These are phyloP conservation scores for Hymenoscyphus repandus DNA, from an alignment of 2,329 filamentous ascomycete genomes.

Conservation along the genomic window DNA sequence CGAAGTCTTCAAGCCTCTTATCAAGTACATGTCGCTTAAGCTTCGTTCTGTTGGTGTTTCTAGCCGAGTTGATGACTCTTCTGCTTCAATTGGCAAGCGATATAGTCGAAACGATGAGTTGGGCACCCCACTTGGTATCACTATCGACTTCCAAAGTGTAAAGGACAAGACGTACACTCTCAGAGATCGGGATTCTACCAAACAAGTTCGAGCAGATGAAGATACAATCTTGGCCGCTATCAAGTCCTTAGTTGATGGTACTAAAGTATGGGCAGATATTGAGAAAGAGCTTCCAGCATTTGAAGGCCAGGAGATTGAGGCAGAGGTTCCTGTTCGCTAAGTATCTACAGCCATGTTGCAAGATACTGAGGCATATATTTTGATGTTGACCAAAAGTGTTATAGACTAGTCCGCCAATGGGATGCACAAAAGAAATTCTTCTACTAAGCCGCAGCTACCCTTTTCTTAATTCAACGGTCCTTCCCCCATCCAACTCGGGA, in stretches of 20 bases:
- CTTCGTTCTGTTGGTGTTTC: slow-evolving; percentile 74
- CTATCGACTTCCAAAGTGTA: slow-evolving; percentile 91
- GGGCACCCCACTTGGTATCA: slow-evolving; percentile 89
- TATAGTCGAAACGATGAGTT: slow-evolving; percentile 95
- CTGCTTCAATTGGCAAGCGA: slow-evolving; percentile 88
- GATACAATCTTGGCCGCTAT: slow-evolving; percentile 75
- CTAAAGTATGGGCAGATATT: slow-evolving; percentile 62
- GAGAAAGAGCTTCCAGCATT: slow-evolving; percentile 77
- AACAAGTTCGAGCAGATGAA: slow-evolving; percentile 80
- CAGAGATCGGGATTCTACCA: slow-evolving; percentile 83
- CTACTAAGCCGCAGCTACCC: not conserved
- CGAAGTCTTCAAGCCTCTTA: slow-evolving; percentile 71
- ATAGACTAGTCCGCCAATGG: not conserved
- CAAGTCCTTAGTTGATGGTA: slow-evolving; percentile 40
- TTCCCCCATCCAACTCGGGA: not conserved
- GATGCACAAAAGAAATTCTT: not conserved
- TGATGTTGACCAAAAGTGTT: not conserved
- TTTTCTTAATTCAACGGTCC: not conserved
- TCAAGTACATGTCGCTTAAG: slow-evolving; percentile 66
- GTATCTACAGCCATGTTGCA: not conserved
- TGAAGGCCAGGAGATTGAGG: slow-evolving; percentile 60
- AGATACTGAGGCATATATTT: not conserved
- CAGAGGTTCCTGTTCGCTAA: slow-evolving; percentile 6
- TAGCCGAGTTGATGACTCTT: slow-evolving; percentile 83
- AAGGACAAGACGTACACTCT: slow-evolving; percentile 84